Percentiles rank a stretch among this genome's conserved stretches.
phyloP scores from a whole-genome alignment of 2,329 filamentous ascomycete species.

The Hypocrella siamensis region DNA sequence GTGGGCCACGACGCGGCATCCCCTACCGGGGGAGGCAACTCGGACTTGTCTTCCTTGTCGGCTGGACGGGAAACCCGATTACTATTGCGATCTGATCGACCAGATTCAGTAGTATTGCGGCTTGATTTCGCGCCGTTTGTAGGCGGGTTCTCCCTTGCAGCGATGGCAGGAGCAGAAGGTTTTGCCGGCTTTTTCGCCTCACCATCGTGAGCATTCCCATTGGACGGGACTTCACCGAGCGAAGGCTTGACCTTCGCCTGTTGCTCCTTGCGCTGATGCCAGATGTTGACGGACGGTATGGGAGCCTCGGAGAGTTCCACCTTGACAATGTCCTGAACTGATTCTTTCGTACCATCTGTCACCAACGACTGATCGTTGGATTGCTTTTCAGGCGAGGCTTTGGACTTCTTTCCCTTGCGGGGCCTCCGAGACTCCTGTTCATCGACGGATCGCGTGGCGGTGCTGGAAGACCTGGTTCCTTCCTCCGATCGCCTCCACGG shows the following conservation, averaged over 20 bases:
- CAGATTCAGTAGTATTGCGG: conserved; percentile 25
- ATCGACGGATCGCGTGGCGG: conserved; percentile 50
- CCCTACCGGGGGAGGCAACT: conserved; percentile 45
- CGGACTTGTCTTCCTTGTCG: conserved; percentile 23
- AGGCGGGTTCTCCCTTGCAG: conserved; percentile 10
- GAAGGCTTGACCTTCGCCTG: conserved; percentile 33
- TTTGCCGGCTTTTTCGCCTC: conserved; percentile 27
- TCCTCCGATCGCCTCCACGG: conserved; percentile 26
- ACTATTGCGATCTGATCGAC: conserved; percentile 24
- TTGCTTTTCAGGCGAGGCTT: conserved; percentile 22
- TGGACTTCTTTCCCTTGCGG: conserved; percentile 48
- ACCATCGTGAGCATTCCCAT: conserved; percentile 12
- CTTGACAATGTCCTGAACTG: conserved; percentile 31
- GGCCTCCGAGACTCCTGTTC: conserved; percentile 29
- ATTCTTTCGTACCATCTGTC: conserved; percentile 39
- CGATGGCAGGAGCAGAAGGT: conserved; percentile 6
- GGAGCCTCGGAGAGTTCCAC: conserved; percentile 65
- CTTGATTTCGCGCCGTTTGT: conserved; percentile 24
- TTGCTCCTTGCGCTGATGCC: conserved; percentile 63
- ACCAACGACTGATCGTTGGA: conserved; percentile 33
- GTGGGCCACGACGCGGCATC: conserved; percentile 83
- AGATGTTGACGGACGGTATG: conserved; percentile 72
- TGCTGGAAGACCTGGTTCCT: conserved; percentile 44
- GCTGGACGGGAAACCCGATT: conserved; percentile 29
- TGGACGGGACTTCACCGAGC: conserved; percentile 22